Conservation (phyloP, 2,329 filamentous ascomycete species). For the Neofusicoccum cordaticola region DNA sequence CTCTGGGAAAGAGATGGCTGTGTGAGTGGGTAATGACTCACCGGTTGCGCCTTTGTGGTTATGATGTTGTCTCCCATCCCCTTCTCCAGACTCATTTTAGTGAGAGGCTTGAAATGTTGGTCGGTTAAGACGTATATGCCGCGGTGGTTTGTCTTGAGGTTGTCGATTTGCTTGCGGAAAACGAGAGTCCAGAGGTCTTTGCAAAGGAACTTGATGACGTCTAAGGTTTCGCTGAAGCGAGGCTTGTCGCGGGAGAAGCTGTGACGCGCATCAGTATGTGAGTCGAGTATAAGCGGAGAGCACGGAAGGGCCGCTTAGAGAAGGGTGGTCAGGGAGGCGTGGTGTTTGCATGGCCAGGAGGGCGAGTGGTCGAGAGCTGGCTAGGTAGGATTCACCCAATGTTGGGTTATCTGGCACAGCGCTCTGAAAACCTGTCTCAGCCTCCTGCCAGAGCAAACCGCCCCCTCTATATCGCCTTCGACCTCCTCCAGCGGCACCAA, state of each 20-base stretch:
- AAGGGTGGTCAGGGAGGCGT: too few relatives aligned
- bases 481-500: neutral
- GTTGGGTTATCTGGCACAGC: too few relatives aligned
- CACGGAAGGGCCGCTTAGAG: neutral
- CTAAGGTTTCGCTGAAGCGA: slow-evolving; percentile 85
- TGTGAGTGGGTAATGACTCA: slow-evolving; percentile 45
- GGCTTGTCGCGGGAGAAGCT: slow-evolving; percentile 82
- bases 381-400: too few relatives aligned
- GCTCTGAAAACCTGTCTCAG: too few relatives aligned
- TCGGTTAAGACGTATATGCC: slow-evolving; percentile 97
- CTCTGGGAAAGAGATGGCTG: neutral
- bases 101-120: slow-evolving; percentile 83
- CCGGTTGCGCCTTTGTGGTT: slow-evolving; percentile 62
- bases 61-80: neutral
- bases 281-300: neutral
- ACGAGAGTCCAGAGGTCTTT: slow-evolving; percentile 96
- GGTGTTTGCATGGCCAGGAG: too few relatives aligned
- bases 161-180: slow-evolving; percentile 96
- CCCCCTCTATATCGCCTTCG: too few relatives aligned
- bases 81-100: slow-evolving; percentile 78
- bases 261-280: slow-evolving; percentile 1
- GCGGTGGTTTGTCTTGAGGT: slow-evolving; percentile 95
- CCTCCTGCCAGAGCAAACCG: too few relatives aligned
- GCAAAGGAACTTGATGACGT: slow-evolving; percentile 97
- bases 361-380: too few relatives aligned